phyloP scores from a whole-genome alignment of 305 asterid genomes.

The Withania somnifera region DNA sequence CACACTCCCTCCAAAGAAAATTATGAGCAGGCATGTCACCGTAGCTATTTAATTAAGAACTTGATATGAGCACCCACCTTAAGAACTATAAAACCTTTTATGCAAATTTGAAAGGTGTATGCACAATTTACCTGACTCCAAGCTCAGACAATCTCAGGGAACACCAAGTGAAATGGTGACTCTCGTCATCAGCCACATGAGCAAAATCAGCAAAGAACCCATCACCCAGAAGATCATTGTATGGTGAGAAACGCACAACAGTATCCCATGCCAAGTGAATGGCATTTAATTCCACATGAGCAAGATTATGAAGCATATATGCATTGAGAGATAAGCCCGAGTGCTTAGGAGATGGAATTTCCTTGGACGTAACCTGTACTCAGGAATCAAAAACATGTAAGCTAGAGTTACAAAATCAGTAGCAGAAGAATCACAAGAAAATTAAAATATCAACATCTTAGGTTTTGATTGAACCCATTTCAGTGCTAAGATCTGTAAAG shows the following conservation, averaged over 20 bases:
- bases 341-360: conserved; percentile 69
- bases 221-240: conserved; percentile 54
- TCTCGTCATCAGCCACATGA: conserved; percentile 93
- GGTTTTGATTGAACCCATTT: not conserved
- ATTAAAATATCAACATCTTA: not conserved
- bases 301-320: conserved; percentile 92
- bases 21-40: conserved; percentile 98
- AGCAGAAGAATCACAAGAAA: not conserved
- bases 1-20: conserved; percentile 89
- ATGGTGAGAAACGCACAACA: conserved; percentile 84
- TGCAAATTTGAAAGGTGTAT: not conserved
- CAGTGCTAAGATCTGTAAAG: not conserved
- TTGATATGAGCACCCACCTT: conserved; percentile 10
- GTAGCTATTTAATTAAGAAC: conserved; percentile 32
- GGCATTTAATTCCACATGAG: conserved; percentile 96
- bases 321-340: conserved; percentile 83
- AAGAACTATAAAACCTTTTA: conserved; percentile 5
- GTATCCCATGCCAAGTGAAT: conserved; percentile 99
- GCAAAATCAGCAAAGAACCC: conserved; percentile 95
- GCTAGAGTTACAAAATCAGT: not conserved
- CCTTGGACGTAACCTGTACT: conserved; percentile 75
- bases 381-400: conserved; percentile 5
- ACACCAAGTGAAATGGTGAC: conserved; percentile 96
- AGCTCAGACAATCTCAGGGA: conserved; percentile 83
- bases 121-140: conserved; percentile 67